Percentiles rank a stretch among this genome's conserved stretches.
Evolutionary conservation across 2,329 filamentous ascomycete species (phyloP).

Genomic region (Ophiocordyceps polyrhachis-furcata): DNA sequence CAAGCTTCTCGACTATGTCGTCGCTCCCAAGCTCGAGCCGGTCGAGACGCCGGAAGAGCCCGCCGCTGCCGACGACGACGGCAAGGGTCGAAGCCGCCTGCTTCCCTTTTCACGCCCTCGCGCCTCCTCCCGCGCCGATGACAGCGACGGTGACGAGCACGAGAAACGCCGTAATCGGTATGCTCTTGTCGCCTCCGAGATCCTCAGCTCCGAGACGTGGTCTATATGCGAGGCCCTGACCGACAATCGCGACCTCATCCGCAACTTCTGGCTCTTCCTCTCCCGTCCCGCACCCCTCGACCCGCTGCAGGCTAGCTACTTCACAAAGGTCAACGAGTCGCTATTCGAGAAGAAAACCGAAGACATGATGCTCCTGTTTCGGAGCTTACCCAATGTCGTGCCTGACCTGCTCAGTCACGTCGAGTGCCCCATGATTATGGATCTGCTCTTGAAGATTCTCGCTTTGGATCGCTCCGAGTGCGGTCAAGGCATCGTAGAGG

Average conservation of each 20-base stretch:
- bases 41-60: constrained; percentile 32
- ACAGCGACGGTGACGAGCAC: constrained; percentile 48
- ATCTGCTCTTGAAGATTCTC: constrained; percentile 88
- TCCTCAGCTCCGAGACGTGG: constrained; percentile 91
- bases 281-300: constrained; percentile 72
- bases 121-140: constrained; percentile 31
- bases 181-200: constrained; percentile 81
- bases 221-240: constrained; percentile 86
- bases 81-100: constrained; percentile 24
- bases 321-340: constrained; percentile 97
- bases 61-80: constrained; percentile 23
- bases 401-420: constrained; percentile 80
- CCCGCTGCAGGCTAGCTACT: constrained; percentile 87
- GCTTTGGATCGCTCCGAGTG: constrained; percentile 84
- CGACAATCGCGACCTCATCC: constrained; percentile 60
- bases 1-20: constrained; percentile 77
- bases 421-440: constrained; percentile 97
- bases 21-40: constrained; percentile 52
- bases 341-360: constrained; percentile 94
- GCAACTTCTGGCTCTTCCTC: constrained; percentile 82
- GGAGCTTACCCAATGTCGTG: constrained; percentile 63
- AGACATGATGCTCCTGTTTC: constrained; percentile 86
- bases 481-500: constrained; percentile 84
- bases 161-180: constrained; percentile 90
- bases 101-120: constrained; percentile 31